Conservation (phyloP, 495 filamentous ascomycete species). For the Pseudomonodictys pantanalensis region DNA sequence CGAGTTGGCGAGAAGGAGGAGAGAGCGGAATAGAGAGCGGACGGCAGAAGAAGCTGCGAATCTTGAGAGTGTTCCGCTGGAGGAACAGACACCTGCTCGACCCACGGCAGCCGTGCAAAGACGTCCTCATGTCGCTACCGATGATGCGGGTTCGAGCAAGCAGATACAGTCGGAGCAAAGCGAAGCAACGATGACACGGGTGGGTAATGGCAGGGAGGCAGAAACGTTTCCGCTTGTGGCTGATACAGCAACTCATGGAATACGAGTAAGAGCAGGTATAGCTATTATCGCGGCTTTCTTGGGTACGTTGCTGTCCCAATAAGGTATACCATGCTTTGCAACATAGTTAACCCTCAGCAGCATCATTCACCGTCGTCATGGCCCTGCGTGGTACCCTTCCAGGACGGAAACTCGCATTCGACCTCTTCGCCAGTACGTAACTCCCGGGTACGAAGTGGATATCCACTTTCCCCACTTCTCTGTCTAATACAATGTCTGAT, state of each 20-base stretch:
- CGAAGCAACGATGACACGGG: neutral
- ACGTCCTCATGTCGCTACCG: conserved; percentile 3
- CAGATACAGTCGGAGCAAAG: neutral
- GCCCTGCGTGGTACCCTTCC: conserved; percentile 52
- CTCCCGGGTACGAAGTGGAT: no score
- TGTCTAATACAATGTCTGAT: no score
- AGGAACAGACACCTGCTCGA: neutral
- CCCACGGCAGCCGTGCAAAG: conserved; percentile 18
- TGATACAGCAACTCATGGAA: conserved; percentile 25
- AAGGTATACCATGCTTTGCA: neutral
- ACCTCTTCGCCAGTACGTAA: conserved; percentile 74
- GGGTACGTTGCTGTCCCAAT: no score
- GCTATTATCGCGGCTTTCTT: conserved; percentile 55
- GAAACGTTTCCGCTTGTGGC: conserved; percentile 9
- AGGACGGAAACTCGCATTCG: conserved; percentile 49
- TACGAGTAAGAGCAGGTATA: conserved; percentile 50
- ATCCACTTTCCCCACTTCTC: no score
- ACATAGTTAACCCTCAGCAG: conserved; percentile 11
- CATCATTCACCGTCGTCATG: conserved; percentile 56
- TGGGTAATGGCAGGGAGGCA: no score
- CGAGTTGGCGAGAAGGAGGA: conserved; percentile 9
- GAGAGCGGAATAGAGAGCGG: conserved; percentile 6
- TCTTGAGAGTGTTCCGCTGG: conserved; percentile 12
- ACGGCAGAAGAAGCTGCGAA: conserved; percentile 11
- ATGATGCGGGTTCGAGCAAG: no score